phyloP scores from a whole-genome alignment of 1,284 basidiomycete species.

The Ustilago sp. region DNA sequence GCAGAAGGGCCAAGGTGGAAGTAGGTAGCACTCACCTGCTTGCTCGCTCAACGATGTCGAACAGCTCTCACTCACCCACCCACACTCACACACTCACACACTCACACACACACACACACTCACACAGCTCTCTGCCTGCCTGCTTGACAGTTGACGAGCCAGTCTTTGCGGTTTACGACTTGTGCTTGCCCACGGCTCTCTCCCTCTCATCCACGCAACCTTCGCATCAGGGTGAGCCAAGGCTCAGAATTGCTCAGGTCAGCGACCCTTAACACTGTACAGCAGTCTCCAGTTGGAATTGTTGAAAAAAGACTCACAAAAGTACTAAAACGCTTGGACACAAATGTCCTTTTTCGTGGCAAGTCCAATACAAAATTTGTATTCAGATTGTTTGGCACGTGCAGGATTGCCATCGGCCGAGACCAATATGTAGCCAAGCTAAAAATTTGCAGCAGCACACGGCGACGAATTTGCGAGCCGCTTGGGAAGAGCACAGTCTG shows the following conservation, averaged over 20 bases:
- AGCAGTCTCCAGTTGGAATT: background rate
- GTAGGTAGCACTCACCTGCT: slow-evolving; percentile 11
- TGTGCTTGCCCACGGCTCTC: slow-evolving; percentile 14
- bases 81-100: background rate
- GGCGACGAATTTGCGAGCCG: too few species aligned
- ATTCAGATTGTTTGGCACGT: background rate
- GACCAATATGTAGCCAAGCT: too few species aligned
- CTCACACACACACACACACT: background rate
- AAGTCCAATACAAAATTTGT: background rate
- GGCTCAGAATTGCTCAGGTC: background rate
- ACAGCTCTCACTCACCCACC: too few species aligned
- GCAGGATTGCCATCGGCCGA: background rate
- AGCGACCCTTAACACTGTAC: too few species aligned
- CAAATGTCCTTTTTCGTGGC: too few species aligned
- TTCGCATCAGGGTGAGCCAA: background rate
- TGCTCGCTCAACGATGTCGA: slow-evolving; percentile 13
- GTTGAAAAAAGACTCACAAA: too few species aligned
- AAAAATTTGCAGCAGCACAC: too few species aligned
- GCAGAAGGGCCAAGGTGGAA: slow-evolving; percentile 28
- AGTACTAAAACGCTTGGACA: too few species aligned
- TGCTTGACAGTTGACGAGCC: background rate
- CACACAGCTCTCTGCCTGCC: background rate
- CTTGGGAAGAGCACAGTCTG: too few species aligned
- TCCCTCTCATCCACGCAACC: background rate
- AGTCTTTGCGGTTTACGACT: background rate